Percentiles rank a stretch among this genome's conserved stretches.
Conservation (phyloP, 2,329 filamentous ascomycete genomes). For the Fusarium sp. region DNA sequence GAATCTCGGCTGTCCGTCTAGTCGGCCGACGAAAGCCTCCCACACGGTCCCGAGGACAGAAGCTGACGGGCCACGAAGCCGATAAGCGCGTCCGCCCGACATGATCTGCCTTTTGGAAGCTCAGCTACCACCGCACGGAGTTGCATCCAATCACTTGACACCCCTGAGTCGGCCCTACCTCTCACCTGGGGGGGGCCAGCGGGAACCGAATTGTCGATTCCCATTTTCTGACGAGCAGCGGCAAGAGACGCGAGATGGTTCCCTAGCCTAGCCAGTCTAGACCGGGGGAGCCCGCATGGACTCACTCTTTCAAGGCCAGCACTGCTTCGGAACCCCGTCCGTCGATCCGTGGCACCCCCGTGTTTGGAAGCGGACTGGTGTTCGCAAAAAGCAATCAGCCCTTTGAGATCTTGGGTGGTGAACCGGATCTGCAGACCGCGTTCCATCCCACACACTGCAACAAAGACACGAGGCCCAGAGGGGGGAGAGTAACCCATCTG, state of each 20-base stretch:
- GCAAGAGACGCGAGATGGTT: background rate
- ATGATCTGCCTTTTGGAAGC: background rate
- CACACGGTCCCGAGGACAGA: background rate
- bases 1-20: constrained; percentile 16
- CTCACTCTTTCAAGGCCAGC: background rate
- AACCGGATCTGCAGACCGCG: constrained; percentile 34
- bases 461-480: background rate
- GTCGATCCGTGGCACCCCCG: constrained; percentile 31
- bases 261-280: constrained; percentile 7
- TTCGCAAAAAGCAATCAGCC: constrained; percentile 4
- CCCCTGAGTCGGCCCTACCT: constrained; percentile 1
- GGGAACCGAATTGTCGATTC: constrained; percentile 26
- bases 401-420: constrained; percentile 30
- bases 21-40: background rate
- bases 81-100: constrained; percentile 9
- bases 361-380: background rate
- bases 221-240: background rate
- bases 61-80: constrained; percentile 24
- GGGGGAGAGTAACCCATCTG: background rate
- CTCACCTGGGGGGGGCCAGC: background rate
- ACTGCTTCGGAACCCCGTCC: constrained; percentile 32
- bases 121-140: background rate
- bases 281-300: background rate
- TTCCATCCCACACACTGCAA: constrained; percentile 21
- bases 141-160: background rate